Evolutionary conservation across 2,329 filamentous ascomycete genomes (phyloP), one percentile per base, ranked within the genome.

Genomic region (Penicillium sp.): DNA sequence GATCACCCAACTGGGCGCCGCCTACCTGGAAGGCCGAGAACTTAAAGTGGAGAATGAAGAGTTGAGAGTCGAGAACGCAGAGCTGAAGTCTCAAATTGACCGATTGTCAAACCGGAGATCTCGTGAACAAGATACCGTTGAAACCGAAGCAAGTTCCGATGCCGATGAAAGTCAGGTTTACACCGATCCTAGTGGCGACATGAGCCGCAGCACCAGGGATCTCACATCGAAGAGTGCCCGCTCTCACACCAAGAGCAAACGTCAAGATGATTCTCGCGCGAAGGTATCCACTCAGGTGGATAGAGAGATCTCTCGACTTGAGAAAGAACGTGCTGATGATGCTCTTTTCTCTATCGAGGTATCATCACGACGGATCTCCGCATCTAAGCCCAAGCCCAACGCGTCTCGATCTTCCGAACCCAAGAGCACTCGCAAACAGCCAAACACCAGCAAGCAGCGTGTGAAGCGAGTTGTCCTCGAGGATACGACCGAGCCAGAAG

Each of bases 1-100:
- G 36, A 75, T 83, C n/a, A 78, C 77, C 21, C 83, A 86, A 57
- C 71, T 86, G 18, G 81, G 79, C 8, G 77, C 81, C 21, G 83
- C 83, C 1, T 85, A 81, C 61, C 77, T 82, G 49, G 81, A 79
- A 42, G 75, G 75, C 3, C 81, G 77, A 47, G 75, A 77, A 46
- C 64, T 77, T 3, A 77, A 77, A 55, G 58, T 57, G 6, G 72
- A 77, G 29, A 77, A 76, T 47, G 71, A 76, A 32, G 60, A 45
- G 7, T 46, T 78, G 27, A 65, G 65, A 36, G 65, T 70, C 29
- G 74, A 77, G 46, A 76, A 76, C 52, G 47, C 67, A 9, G 70
- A 73, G n/a, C 67, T 78, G 14, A 74, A 68, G 52, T 61, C 66
- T 11, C 73, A 72, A 36, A 51, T 77, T 40, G 56, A 57, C n/a